Evolutionary conservation across 352 stramenopile genomes (phyloP).

Genomic region (Saprolegnia parasitica): DNA sequence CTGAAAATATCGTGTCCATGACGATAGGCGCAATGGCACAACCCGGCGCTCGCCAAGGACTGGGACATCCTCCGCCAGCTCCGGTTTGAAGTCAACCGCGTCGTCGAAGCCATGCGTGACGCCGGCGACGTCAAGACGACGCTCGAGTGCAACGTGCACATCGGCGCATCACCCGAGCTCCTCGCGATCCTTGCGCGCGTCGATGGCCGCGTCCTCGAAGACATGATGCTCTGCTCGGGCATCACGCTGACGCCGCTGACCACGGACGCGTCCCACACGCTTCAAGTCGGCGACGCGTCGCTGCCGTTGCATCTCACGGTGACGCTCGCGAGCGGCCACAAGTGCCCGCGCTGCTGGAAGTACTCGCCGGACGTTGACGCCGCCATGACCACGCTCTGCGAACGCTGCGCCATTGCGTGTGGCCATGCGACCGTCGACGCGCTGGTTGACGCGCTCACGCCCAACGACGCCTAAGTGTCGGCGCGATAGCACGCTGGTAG

Average conservation of each 20-base stretch:
- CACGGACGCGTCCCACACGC: constrained; percentile 34
- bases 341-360: constrained; percentile 88
- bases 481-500: too few relatives aligned
- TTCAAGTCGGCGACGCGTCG: constrained; percentile 35
- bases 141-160: constrained; percentile 71
- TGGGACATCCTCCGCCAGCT: constrained; percentile 89
- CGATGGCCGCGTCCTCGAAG: constrained; percentile 38
- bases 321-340: constrained; percentile 58
- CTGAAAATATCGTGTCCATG: constrained; percentile 34
- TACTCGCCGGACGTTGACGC: constrained; percentile 36
- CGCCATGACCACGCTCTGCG: constrained; percentile 13
- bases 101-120: constrained; percentile 67
- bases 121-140: constrained; percentile 54
- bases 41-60: constrained; percentile 51
- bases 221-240: constrained; percentile 69
- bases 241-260: constrained; percentile 42
- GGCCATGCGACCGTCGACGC: constrained; percentile 1
- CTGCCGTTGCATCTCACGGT: constrained; percentile 56
- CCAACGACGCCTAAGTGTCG: too few relatives aligned
- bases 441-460: background rate
- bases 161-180: constrained; percentile 45
- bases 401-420: constrained; percentile 11
- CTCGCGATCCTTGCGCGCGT: constrained; percentile 19
- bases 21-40: constrained; percentile 40
- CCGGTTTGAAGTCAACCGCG: constrained; percentile 72